Base-by-base conservation (phyloP, 805 yeast species). In the Yarrowia deformans region DNA sequence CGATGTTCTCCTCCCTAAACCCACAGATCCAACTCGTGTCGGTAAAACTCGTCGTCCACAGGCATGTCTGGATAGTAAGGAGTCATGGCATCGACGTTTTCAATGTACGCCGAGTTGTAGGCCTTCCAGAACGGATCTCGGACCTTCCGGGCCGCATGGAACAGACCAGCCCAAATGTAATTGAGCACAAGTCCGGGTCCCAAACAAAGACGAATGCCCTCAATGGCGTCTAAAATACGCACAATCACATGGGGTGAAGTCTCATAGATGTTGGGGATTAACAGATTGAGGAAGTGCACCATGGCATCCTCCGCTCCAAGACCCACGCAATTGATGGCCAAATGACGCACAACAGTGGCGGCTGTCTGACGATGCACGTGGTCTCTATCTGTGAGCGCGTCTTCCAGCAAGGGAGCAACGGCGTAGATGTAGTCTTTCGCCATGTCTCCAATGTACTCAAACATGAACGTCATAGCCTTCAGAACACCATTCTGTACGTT, bases 321-420 rank as follows among this genome's bases (percentile, higher is more conserved):
- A 0, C 97, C 97, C 34, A 84, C 80, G 75, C 94, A 88, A 18
- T 93, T 89, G 42, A 93, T 77, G 0, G 97, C 92, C 77, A 95
- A 82, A 73, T 92, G 96, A 75, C 86, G 87, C 0, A 92, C 87
- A 0, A 91, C 96, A 0, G 91, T 88, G 0, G 98, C 91, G 0
- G 97, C 98, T 0, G 97, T 94, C 78, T 95, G 99, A 58, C 99
- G 84, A 75, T 93, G 97, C 5, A 94, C 98, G 60, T 87, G 88
- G 76, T 93, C 98, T 69, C 97, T 83, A 76, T 93, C 97, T 0
- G 91, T 90, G 39, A 95, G 79, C 0, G 98, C 98, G 79, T 94
- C 97, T 75, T 91, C 95, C 9, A 95, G 72, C 43, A 95, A 78
- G 0, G 97, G 93, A 0, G 90, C 82, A 1, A 91, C 85, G 0